Evolutionary conservation across 108 stramenopile genomes (phyloP).

Genomic region (Fragilariopsis cylindrus): DNA sequence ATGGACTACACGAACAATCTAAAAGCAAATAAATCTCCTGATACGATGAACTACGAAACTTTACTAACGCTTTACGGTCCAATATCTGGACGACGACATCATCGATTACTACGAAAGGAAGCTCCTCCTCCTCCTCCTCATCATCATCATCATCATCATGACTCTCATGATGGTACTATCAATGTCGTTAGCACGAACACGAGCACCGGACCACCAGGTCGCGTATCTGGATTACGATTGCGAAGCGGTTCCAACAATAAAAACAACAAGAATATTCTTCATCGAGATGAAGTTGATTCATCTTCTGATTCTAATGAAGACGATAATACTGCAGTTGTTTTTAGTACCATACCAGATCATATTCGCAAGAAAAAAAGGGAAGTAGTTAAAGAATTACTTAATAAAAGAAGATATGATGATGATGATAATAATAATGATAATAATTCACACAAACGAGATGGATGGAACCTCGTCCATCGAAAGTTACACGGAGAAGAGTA

Average conservation of each 20-base stretch:
- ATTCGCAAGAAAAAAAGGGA: neutral
- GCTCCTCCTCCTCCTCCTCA: no score
- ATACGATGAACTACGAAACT: constrained; percentile 46
- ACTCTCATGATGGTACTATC: no score
- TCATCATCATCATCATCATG: no score
- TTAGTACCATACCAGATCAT: neutral
- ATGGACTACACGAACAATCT: constrained; percentile 76
- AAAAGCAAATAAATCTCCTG: constrained; percentile 58
- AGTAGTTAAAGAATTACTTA: neutral
- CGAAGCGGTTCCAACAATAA: no score
- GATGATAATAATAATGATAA: neutral
- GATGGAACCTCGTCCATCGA: constrained; percentile 44
- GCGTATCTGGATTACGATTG: no score
- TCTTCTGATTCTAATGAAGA: neutral
- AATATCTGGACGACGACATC: neutral
- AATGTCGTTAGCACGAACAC: no score
- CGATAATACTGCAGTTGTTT: neutral
- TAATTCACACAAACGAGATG: constrained; percentile 20
- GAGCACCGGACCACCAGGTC: no score
- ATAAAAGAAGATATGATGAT: neutral
- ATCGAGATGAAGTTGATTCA: neutral
- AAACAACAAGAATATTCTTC: neutral
- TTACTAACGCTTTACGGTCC: constrained; percentile 59
- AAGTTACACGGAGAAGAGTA: constrained; percentile 40
- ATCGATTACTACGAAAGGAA: no score